Evolutionary conservation across 208 protist species (phyloP).

Genomic region (Trypanosoma lewisi): DNA sequence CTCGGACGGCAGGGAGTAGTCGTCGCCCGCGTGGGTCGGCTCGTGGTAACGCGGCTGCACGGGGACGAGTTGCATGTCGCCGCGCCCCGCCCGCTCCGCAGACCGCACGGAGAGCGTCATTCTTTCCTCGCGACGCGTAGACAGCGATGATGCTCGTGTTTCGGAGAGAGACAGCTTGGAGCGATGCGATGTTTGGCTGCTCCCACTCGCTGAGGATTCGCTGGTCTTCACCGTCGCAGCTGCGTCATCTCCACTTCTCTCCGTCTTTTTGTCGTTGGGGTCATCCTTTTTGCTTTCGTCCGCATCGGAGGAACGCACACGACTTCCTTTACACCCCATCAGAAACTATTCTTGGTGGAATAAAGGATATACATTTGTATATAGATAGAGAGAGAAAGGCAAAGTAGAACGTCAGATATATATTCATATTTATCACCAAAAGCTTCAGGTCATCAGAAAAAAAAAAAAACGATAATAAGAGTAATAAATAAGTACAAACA

Average conservation of each 20-base stretch:
- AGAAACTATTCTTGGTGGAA: neutral
- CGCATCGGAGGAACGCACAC: neutral
- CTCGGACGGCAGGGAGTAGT: neutral
- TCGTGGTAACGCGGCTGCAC: neutral
- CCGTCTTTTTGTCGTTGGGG: neutral
- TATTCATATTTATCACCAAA: too few species aligned
- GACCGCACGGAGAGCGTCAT: neutral
- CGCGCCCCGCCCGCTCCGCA: neutral
- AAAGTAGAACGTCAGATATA: neutral
- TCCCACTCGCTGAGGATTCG: neutral
- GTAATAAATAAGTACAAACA: too few species aligned
- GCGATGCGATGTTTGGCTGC: neutral
- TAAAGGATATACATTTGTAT: neutral
- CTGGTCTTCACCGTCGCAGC: neutral
- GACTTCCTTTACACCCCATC: slow-evolving; percentile 19
- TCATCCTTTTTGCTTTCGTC: neutral
- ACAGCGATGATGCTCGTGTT: neutral
- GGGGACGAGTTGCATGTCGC: neutral
- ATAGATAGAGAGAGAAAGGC: neutral
- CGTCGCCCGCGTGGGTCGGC: neutral
- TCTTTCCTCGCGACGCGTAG: neutral
- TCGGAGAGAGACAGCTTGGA: neutral
- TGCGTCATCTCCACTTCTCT: too few species aligned
- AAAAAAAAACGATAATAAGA: too few species aligned
- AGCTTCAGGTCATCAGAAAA: neutral